Evolutionary conservation across 345 rosid species (phyloP).

Genomic region (Boechera divaricarpa): DNA sequence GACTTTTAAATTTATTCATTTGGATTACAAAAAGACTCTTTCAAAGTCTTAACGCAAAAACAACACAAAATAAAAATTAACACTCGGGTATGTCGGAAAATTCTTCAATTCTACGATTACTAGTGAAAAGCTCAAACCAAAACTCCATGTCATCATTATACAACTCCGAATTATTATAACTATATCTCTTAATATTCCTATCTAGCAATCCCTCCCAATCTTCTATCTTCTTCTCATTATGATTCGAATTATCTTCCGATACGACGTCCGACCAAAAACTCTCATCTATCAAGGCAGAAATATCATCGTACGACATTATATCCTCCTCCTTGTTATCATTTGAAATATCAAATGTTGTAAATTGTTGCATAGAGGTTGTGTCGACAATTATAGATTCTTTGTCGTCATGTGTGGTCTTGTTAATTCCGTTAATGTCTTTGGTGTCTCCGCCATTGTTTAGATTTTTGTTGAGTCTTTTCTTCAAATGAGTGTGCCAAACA

Average conservation of each 20-base stretch:
- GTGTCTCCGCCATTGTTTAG: conserved; percentile 43
- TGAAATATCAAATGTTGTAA: conserved; percentile 31
- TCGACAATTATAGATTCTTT: conserved; percentile 28
- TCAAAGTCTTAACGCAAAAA: conserved; percentile 15
- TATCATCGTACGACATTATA: conserved; percentile 33
- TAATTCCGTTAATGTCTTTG: conserved; percentile 27
- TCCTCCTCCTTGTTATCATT: conserved; percentile 20
- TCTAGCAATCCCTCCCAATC: conserved; percentile 28
- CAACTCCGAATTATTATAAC: conserved; percentile 38
- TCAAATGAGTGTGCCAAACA: conserved; percentile 85
- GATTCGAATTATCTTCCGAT: conserved; percentile 43
- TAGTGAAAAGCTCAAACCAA: conserved; percentile 59
- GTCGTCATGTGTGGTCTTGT: conserved; percentile 13
- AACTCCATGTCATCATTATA: conserved; percentile 55
- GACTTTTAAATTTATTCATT: conserved; percentile 23
- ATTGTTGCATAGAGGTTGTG: conserved; percentile 41
- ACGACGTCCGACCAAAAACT: conserved; percentile 59
- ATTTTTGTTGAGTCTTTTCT: conserved; percentile 59
- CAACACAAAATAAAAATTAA: conserved; percentile 31
- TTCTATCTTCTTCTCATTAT: conserved; percentile 14
- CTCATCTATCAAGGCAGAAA: conserved; percentile 51
- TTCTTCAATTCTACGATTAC: conserved; percentile 48
- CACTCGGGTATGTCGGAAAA: conserved; percentile 50
- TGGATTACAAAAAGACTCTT: conserved; percentile 18
- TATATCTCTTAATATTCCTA: not conserved